Conservation (phyloP, 2,329 filamentous ascomycete genomes). For the Tympanopsis confertula region DNA sequence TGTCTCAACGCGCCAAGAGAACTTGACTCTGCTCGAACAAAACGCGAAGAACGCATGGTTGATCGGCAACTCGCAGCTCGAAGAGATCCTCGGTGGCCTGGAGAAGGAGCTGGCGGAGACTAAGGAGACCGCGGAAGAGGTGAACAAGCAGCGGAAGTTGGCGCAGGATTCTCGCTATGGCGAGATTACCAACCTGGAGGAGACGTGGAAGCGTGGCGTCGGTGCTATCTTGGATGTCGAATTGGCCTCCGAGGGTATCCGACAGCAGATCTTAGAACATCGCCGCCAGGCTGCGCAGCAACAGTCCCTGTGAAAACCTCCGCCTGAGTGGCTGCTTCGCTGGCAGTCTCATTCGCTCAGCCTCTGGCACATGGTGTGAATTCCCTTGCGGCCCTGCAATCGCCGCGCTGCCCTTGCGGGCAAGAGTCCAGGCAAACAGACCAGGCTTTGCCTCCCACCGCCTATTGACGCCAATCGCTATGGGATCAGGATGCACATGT, state of each 20-base stretch:
- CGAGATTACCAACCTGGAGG: neutral
- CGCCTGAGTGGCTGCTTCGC: too few species aligned
- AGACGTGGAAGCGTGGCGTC: neutral
- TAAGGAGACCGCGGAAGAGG: slow-evolving; percentile 39
- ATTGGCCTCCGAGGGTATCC: neutral
- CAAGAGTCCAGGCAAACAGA: too few species aligned
- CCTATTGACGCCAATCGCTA: too few species aligned
- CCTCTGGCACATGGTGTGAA: too few species aligned
- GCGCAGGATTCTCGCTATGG: neutral
- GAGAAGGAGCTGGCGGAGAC: slow-evolving; percentile 46
- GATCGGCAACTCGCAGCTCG: slow-evolving; percentile 49
- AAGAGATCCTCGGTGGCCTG: slow-evolving; percentile 40
- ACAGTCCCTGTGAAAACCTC: neutral
- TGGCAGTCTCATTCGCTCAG: too few species aligned
- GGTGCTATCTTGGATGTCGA: neutral
- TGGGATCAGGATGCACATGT: too few species aligned
- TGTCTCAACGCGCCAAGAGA: slow-evolving; percentile 25
- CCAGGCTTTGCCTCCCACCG: too few species aligned
- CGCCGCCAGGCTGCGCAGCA: neutral
- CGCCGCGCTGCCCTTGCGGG: too few species aligned
- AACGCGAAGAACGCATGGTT: slow-evolving; percentile 60
- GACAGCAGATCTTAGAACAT: neutral
- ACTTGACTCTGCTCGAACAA: slow-evolving; percentile 47
- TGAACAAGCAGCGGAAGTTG: slow-evolving; percentile 41
- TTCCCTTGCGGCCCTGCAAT: too few species aligned